phyloP scores from a whole-genome alignment of 2,329 filamentous ascomycete species.

The Sclerotinia borealis region DNA sequence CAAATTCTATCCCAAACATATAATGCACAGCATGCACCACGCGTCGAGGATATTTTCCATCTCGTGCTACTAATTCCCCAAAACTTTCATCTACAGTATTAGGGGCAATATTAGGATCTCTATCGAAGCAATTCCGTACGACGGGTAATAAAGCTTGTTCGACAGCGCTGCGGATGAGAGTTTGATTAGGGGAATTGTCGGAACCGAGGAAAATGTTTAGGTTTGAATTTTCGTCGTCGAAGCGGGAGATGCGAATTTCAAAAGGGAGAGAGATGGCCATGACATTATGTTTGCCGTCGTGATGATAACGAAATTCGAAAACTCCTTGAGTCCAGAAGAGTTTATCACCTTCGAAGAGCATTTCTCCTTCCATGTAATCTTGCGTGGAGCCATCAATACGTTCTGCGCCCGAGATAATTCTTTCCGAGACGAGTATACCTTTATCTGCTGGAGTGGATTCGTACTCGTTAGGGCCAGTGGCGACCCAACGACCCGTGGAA shows the following conservation, averaged over 20 bases:
- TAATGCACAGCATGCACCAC: slow-evolving; percentile 92
- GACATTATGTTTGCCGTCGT: slow-evolving; percentile 84
- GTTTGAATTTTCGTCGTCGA: slow-evolving; percentile 63
- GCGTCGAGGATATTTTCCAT: slow-evolving; percentile 81
- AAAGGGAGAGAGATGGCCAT: slow-evolving; percentile 94
- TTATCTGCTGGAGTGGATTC: slow-evolving; percentile 69
- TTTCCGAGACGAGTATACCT: slow-evolving; percentile 67
- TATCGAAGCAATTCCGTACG: slow-evolving; percentile 87
- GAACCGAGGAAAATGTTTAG: neutral
- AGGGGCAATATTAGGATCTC: slow-evolving; percentile 85
- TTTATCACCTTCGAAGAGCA: slow-evolving; percentile 86
- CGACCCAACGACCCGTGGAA: slow-evolving; percentile 83
- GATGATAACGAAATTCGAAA: slow-evolving; percentile 96
- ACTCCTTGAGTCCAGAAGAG: slow-evolving; percentile 96
- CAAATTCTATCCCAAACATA: slow-evolving; percentile 97
- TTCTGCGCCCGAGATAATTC: slow-evolving; percentile 42
- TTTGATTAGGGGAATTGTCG: slow-evolving; percentile 50
- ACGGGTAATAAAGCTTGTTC: slow-evolving; percentile 75
- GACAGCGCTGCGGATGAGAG: slow-evolving; percentile 60
- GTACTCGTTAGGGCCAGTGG: slow-evolving; percentile 70
- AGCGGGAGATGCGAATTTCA: slow-evolving; percentile 76
- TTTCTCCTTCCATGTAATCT: slow-evolving; percentile 68
- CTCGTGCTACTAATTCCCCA: slow-evolving; percentile 75
- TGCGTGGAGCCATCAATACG: slow-evolving; percentile 43
- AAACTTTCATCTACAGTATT: slow-evolving; percentile 73